Conservation (phyloP, 768 basidiomycete genomes). For the Suillus subalutaceus region DNA sequence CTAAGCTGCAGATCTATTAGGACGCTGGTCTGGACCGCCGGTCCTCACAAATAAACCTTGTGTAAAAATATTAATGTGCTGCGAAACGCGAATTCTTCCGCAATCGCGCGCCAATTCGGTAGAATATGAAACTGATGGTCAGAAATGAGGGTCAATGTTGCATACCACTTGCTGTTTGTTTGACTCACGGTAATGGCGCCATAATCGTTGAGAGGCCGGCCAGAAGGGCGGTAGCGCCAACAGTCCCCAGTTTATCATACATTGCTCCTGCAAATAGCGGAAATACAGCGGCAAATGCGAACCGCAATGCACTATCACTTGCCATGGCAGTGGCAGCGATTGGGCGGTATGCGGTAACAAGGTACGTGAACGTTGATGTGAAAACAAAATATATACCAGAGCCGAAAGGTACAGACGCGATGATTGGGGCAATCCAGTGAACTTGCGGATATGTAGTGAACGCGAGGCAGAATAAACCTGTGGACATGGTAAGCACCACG, state of each 20-base stretch:
- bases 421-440: constrained; percentile 51
- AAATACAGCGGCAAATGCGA: constrained; percentile 51
- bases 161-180: background rate
- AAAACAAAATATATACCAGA: constrained; percentile 66
- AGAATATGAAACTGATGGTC: constrained; percentile 48
- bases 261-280: constrained; percentile 55
- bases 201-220: constrained; percentile 64
- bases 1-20: too few relatives aligned
- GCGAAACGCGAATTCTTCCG: constrained; percentile 48
- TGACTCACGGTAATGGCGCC: constrained; percentile 61
- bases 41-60: background rate
- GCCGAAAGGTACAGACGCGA: constrained; percentile 50
- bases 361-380: constrained; percentile 66
- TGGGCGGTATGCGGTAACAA: constrained; percentile 55
- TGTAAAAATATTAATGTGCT: constrained; percentile 19
- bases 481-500: background rate
- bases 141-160: background rate
- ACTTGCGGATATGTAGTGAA: constrained; percentile 53
- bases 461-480: constrained; percentile 56
- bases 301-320: constrained; percentile 59
- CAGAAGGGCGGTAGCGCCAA: constrained; percentile 72
- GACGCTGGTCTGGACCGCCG: too few relatives aligned
- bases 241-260: constrained; percentile 60
- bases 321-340: constrained; percentile 65
- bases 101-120: constrained; percentile 47